Evolutionary conservation across 1,284 basidiomycete species (phyloP).

Genomic region (Irpex sp.): DNA sequence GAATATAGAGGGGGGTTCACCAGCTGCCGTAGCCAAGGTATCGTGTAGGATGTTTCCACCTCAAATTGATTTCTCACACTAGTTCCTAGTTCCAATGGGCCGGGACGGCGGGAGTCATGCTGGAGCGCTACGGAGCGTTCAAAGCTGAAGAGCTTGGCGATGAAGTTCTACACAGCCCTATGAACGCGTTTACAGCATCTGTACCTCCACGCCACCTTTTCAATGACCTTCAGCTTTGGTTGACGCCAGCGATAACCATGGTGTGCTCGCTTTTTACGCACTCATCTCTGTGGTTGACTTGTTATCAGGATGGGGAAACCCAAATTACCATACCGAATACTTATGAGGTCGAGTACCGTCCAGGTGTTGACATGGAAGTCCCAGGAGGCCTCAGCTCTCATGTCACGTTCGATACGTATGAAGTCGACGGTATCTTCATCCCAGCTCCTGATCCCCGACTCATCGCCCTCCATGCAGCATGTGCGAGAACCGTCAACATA

Average conservation of each 20-base stretch:
- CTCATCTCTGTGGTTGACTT: neutral
- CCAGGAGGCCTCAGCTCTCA: neutral
- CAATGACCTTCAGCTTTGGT: neutral
- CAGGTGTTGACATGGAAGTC: neutral
- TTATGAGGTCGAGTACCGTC: neutral
- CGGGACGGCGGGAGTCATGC: neutral
- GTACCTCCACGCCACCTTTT: neutral
- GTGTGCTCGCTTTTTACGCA: neutral
- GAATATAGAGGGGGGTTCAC: conserved; percentile 1
- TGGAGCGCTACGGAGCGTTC: conserved; percentile 2
- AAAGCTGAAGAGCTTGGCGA: conserved; percentile 4
- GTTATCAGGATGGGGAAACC: neutral
- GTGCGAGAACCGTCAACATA: conserved; percentile 12
- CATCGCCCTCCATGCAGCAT: conserved; percentile 14
- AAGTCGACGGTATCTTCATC: neutral
- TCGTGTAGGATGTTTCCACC: neutral
- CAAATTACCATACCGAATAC: neutral
- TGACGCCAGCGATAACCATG: neutral
- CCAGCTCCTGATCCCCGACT: neutral
- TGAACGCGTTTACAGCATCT: conserved; percentile 12
- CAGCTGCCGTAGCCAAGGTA: neutral
- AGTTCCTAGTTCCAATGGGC: neutral
- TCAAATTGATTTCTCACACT: neutral
- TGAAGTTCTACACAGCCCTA: conserved; percentile 8
- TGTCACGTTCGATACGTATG: neutral